A percentile compares a stretch with the other conserved stretches of the same genome.
Conservation (phyloP, 1,284 basidiomycete genomes). For the Cerioporus squamosus region DNA sequence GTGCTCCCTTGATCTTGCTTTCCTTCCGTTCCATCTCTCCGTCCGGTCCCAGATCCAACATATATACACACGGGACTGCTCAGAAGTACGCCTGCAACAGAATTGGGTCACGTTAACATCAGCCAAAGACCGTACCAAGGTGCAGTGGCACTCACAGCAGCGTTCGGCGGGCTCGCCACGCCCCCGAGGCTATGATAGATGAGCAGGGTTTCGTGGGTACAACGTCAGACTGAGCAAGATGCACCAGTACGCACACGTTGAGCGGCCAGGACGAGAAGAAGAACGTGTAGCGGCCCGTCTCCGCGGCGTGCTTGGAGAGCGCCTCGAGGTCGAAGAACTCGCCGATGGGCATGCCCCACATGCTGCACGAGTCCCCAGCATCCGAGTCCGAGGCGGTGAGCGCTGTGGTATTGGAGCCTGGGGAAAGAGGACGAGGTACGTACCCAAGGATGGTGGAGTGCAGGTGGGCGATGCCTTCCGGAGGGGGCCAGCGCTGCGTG, state of each 20-base stretch:
- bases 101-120: too few species aligned
- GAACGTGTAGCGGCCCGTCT: constrained; percentile 66
- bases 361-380: too few species aligned
- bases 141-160: constrained; percentile 53
- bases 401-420: neutral
- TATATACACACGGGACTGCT: neutral
- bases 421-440: constrained; percentile 25
- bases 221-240: neutral
- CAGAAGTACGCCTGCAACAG: constrained; percentile 17
- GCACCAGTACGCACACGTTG: constrained; percentile 58
- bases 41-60: too few species aligned
- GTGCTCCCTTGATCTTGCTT: too few species aligned
- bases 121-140: neutral
- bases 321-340: constrained; percentile 74
- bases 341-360: constrained; percentile 78
- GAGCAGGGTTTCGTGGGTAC: neutral
- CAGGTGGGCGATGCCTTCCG: constrained; percentile 47
- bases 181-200: constrained; percentile 65
- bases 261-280: constrained; percentile 78
- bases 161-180: constrained; percentile 70
- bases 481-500: constrained; percentile 54
- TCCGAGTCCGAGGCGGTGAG: neutral
- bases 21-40: too few species aligned
- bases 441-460: constrained; percentile 72
- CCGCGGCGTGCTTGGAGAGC: constrained; percentile 58